Base-by-base conservation (phyloP, 106 monocot genomes). In the Acorus calamus region DNA sequence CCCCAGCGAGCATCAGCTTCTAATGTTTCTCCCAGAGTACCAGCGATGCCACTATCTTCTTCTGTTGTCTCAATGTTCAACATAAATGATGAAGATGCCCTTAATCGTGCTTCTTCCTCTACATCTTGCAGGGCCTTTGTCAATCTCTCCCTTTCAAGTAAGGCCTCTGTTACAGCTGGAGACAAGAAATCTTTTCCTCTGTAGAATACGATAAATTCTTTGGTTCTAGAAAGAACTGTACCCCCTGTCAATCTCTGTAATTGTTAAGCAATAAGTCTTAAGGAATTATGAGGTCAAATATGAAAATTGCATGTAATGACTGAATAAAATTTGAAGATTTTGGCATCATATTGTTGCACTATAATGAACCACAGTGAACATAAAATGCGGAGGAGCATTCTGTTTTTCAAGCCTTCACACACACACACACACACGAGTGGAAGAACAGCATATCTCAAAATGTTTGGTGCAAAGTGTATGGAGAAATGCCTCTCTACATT, bases 101-200 rank as follows among this genome's bases (percentile, higher is more conserved):
- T 81, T 55, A 82, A 7, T 47, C 90, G 79, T 55, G 90, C 90
- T 57, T 83, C 77, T 60, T 93, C 93, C 67, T 96, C 94, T 68
- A 87, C 87, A 74, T 96, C 94, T 85, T 96, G 90, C 46, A 96
- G 46, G 61, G 77, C 47, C 59, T 82, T 94, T 59, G 87, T 82
- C 64, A 87, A 62, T 72, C 62, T 76, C 70, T 96, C 94, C 71
- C 94, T 90, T 70, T 96, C 90, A 52, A 91, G 60, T 53, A 96
- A 72, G 66, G 82, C 90, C 62, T 91, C 78, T 4, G 90, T 69
- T 44, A 96, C 55, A 65, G 90, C 94, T 43, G 76, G 65, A 50
- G 87, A 76, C 67, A 96, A 78, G 77, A 91, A 96, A 73, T 96
- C 77, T 66, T 96, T 96, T 4, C 94, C 94, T 80, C 94, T 74